Conservation (phyloP, 306 rosid genomes). For the Rosa lucieae region DNA sequence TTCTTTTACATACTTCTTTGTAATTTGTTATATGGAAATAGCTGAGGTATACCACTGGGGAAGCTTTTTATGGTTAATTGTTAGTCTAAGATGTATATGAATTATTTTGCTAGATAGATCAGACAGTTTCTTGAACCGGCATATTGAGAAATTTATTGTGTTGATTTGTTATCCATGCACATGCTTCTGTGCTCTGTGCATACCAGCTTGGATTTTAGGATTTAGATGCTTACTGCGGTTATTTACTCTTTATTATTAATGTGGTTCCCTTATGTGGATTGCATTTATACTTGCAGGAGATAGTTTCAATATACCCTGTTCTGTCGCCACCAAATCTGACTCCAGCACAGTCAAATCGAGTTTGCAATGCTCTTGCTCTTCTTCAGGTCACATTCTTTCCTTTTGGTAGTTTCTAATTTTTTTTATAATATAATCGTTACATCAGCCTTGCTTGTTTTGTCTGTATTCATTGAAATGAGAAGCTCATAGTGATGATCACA, state of each 20-base stretch:
- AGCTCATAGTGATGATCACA: neutral
- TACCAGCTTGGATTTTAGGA: neutral
- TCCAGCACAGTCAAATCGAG: slow-evolving; percentile 79
- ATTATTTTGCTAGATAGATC: neutral
- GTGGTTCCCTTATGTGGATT: neutral
- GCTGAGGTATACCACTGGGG: neutral
- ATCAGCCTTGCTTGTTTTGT: neutral
- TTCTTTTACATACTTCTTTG: neutral
- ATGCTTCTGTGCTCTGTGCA: neutral
- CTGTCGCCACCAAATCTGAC: slow-evolving; percentile 74
- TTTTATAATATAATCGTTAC: neutral
- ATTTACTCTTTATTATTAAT: neutral
- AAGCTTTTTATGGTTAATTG: neutral
- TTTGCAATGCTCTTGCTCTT: slow-evolving; percentile 92
- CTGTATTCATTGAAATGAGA: neutral
- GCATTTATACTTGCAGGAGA: slow-evolving; percentile 54
- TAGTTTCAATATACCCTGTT: slow-evolving; percentile 70
- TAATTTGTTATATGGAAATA: neutral
- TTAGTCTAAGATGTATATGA: neutral
- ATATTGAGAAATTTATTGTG: neutral
- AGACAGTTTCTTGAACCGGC: neutral
- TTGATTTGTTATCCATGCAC: slow-evolving; percentile 2
- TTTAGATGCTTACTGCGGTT: neutral
- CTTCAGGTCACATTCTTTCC: slow-evolving; percentile 64
- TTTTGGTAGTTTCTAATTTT: neutral